These are phyloP conservation scores for Globisporangium uncinulatum DNA, from an alignment of 352 stramenopile genomes.

Conservation along the genomic window DNA sequence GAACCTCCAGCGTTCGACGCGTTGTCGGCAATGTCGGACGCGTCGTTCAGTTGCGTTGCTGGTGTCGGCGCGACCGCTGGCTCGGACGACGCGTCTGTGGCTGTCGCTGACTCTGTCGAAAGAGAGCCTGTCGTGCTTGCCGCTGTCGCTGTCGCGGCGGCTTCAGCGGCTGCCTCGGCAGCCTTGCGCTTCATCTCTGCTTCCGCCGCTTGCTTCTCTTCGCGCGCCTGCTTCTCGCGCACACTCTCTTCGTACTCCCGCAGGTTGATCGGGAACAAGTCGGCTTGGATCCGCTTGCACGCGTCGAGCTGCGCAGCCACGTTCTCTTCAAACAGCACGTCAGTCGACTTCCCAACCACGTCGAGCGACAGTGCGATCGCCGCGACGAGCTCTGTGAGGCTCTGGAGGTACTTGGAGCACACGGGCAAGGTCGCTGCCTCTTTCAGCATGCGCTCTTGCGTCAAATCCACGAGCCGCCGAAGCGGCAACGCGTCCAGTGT, in stretches of 20 bases:
- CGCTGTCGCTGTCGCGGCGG: slow-evolving; percentile 11
- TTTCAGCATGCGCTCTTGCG: slow-evolving; percentile 67
- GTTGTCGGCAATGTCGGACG: slow-evolving; percentile 20
- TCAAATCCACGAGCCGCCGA: slow-evolving; percentile 62
- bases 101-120: not conserved
- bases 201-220: slow-evolving; percentile 36
- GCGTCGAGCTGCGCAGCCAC: slow-evolving; percentile 33
- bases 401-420: slow-evolving; percentile 82
- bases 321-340: slow-evolving; percentile 46
- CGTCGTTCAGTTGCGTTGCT: slow-evolving; percentile 13
- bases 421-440: slow-evolving; percentile 75
- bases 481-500: slow-evolving; percentile 56
- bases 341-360: slow-evolving; percentile 37
- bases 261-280: slow-evolving; percentile 59
- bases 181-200: slow-evolving; percentile 40
- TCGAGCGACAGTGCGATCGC: slow-evolving; percentile 56
- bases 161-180: slow-evolving; percentile 25
- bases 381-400: slow-evolving; percentile 77
- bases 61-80: slow-evolving; percentile 8
- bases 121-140: not conserved
- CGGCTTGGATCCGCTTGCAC: slow-evolving; percentile 54
- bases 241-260: slow-evolving; percentile 66
- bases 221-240: slow-evolving; percentile 30
- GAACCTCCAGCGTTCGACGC: slow-evolving; percentile 15
- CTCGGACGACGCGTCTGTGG: not conserved